Evolutionary conservation across 345 rosid genomes (phyloP), one percentile per base, ranked within the genome.

Genomic region (Corymbia maculata): DNA sequence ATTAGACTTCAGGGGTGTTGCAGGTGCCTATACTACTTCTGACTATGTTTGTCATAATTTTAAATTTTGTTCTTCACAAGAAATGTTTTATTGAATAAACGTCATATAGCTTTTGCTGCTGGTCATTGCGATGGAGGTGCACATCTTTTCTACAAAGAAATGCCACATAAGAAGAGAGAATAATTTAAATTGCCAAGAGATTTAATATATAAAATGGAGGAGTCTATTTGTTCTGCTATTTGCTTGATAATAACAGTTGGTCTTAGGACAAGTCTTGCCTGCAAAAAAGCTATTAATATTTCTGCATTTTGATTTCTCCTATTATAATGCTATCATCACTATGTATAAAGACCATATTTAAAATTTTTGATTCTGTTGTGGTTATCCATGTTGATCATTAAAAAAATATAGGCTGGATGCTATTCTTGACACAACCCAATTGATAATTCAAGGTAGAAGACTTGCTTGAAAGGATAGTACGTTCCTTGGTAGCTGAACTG

Each of bases 1-100:
- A 59, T 94, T 95, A 79, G 97, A 97, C 88, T 95, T 94, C 93
- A 96, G 93, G 93, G 99, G 99, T 88, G 98, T 98, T 91, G 93
- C 99, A 93, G 99, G 99, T 98, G 92, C 55, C 44, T 85, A 36
- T 16, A 51, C 61, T 52, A 32, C 36, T 85, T 85, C 36, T 75
- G 28, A 75, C 49, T 75, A 42, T 75, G 82, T 24, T 51, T 52
- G 3, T 52, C 87, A 19, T 52, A 17, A 2, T 52, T 17, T 57
- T 32, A 52, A 30, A 52, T 32, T 30, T 85, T 52, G 66, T 85
- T 51, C 61, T 52, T 52, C 2, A 2, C 32, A 28, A 36, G 61
- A 14, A 85, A 52, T 85, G 86, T 30, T 85, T 55, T n/a, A 32
- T 32, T 32, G 80, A 68, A 68, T 68, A 32, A 68, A 32, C 45